A percentile compares a stretch with the other conserved stretches of the same genome.
Evolutionary conservation across 306 rosid genomes (phyloP).

Genomic region (Cicer bijugum): DNA sequence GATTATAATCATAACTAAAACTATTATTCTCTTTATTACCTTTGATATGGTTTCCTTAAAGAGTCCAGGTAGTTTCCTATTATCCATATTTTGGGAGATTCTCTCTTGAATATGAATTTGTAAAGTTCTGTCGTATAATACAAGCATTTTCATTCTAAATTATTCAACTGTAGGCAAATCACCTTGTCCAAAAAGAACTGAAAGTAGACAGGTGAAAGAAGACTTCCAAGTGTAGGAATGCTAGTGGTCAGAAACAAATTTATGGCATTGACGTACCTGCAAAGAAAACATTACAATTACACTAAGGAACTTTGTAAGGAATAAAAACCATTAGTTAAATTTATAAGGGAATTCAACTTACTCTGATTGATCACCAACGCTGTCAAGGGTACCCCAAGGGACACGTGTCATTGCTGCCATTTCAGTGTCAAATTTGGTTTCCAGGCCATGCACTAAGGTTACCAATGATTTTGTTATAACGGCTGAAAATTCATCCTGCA

Average conservation of each 20-base stretch:
- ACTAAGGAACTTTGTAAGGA: slow-evolving; percentile 20
- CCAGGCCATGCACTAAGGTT: slow-evolving; percentile 92
- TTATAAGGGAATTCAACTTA: slow-evolving; percentile 51
- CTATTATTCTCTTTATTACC: background rate
- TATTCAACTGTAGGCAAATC: slow-evolving; percentile 33
- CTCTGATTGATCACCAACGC: slow-evolving; percentile 99
- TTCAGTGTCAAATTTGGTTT: slow-evolving; percentile 94
- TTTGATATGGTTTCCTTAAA: background rate
- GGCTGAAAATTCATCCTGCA: slow-evolving; percentile 95
- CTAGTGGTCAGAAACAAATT: slow-evolving; percentile 86
- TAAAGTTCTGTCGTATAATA: background rate
- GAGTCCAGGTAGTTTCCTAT: background rate
- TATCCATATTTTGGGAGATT: background rate
- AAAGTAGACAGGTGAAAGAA: slow-evolving; percentile 92
- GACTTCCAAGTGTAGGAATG: slow-evolving; percentile 93
- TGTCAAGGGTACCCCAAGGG: slow-evolving; percentile 91
- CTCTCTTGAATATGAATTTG: background rate
- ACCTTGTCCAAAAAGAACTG: slow-evolving; percentile 99
- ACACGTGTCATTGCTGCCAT: slow-evolving; percentile 98
- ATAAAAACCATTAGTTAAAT: slow-evolving; percentile 15
- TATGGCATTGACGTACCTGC: slow-evolving; percentile 96
- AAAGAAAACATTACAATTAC: slow-evolving; percentile 46
- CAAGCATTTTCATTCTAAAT: slow-evolving; percentile 1
- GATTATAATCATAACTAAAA: background rate
- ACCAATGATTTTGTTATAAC: slow-evolving; percentile 93